Base-by-base conservation (phyloP, 805 yeast species). In the Wickerhamomyces chambardii region DNA sequence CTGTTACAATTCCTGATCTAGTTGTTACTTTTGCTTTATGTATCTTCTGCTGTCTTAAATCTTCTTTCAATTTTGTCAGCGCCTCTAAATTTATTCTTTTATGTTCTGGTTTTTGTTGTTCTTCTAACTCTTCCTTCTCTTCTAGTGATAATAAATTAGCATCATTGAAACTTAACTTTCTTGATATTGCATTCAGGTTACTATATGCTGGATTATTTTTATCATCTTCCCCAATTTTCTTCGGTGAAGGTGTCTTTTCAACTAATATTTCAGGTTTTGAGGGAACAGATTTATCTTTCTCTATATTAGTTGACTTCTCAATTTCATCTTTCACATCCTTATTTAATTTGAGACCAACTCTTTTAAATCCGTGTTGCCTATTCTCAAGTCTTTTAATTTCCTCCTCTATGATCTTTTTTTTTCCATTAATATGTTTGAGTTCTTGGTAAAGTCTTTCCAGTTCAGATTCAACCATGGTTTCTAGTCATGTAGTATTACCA, bases 381-480 rank as follows among this genome's bases (percentile, higher is more conserved):
- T 34, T 6, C 30, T 43, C 39, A 26, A 51, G 26, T 4, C 17
- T 19, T 4, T 36, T 34, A 5, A 51, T 34, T n/a, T 45, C 45
- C n/a, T 16, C 19, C 6, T 15, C 17, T n/a, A 42, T 19, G 3
- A 19, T 31, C 12, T 39, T 30, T 12, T 41, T 45, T 25, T 41
- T 38, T 4, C 33, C 18, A 14, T 32, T n/a, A 9, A 46, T 24
- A 6, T n/a, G 9, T 24, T 7, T 5, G 14, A 24, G n/a, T 4
- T 24, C 27, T 11, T 24, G 14, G 12, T 24, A 24, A 8, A 24
- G 12, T 24, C 27, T 24, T 4, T 24, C 6, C 27, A 24, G 12
- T 24, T 24, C 24, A 21, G 24, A 8, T 21, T 21, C 24, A 10
- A 10, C 24, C 7, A 7, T 21, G 7, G 24, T 21, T 21, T 21